phyloP scores from a whole-genome alignment of 148 eudicot genomes.

The Camellia japonica region DNA sequence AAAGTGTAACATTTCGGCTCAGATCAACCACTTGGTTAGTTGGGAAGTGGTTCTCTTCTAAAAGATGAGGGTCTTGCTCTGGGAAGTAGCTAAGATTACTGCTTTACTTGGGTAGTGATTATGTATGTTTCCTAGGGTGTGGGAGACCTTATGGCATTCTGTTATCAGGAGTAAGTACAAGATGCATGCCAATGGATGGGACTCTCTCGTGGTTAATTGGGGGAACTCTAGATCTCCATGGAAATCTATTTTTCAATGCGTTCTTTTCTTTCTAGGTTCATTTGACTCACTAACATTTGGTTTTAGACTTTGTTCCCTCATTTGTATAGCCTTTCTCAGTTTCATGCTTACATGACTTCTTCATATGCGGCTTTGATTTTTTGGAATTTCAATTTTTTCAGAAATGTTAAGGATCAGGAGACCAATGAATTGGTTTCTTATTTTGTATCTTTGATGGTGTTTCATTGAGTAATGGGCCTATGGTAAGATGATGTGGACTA shows the following conservation, averaged over 20 bases:
- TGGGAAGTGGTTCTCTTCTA: not conserved
- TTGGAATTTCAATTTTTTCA: too few relatives aligned
- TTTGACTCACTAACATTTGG: too few relatives aligned
- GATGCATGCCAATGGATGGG: not conserved
- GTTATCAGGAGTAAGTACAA: not conserved
- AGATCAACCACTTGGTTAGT: not conserved
- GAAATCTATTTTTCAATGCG: not conserved
- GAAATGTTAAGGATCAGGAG: too few relatives aligned
- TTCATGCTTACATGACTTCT: too few relatives aligned
- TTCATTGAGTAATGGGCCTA: too few relatives aligned
- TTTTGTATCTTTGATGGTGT: too few relatives aligned
- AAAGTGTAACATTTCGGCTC: too few relatives aligned
- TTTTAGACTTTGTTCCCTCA: too few relatives aligned
- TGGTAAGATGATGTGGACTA: too few relatives aligned
- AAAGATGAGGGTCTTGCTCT: not conserved
- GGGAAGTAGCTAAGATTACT: not conserved
- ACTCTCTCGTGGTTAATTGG: not conserved
- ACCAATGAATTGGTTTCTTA: too few relatives aligned
- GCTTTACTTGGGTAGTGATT: not conserved
- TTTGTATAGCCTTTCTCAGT: too few relatives aligned
- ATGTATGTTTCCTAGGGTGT: not conserved
- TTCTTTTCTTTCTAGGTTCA: not conserved
- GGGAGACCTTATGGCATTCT: not conserved
- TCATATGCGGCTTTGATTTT: too few relatives aligned
- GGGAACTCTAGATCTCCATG: not conserved